Evolutionary conservation across 768 basidiomycete genomes (phyloP).

Genomic region (Pleurotus citrinopileatus): DNA sequence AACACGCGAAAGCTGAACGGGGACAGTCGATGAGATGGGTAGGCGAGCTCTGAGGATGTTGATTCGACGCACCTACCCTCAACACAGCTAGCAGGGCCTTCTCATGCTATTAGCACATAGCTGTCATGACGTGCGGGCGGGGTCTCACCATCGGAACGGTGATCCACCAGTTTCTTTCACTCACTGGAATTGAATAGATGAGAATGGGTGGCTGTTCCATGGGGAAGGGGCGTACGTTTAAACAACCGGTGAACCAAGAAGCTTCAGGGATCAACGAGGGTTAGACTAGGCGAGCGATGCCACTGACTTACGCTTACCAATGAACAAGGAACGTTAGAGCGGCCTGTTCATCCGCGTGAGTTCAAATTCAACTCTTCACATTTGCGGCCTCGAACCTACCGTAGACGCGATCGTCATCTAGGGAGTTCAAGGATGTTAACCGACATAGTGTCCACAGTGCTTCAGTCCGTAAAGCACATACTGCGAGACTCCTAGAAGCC

Average conservation of each 20-base stretch:
- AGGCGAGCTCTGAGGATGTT: not conserved
- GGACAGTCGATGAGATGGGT: not conserved
- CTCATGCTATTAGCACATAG: not conserved
- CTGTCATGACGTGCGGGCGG: not conserved
- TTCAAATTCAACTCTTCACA: not conserved
- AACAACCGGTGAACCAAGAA: conserved; percentile 39
- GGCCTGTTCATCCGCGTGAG: not conserved
- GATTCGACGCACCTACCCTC: conserved; percentile 22
- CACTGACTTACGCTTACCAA: not conserved
- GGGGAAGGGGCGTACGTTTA: conserved; percentile 25
- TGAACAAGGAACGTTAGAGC: conserved; percentile 11
- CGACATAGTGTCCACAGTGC: not conserved
- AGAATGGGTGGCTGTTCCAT: not conserved
- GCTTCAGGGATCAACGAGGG: conserved; percentile 13
- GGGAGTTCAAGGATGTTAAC: not conserved
- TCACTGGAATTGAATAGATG: conserved; percentile 23
- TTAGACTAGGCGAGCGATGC: not conserved
- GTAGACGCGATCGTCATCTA: not conserved
- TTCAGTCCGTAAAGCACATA: not conserved
- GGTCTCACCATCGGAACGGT: conserved; percentile 28
- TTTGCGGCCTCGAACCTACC: not conserved
- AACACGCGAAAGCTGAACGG: conserved; percentile 23
- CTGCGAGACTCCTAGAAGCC: conserved; percentile 7
- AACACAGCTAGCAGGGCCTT: conserved; percentile 24
- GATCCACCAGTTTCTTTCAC: conserved; percentile 31